phyloP scores from a whole-genome alignment of 148 eudicot species.

The Silene latifolia region DNA sequence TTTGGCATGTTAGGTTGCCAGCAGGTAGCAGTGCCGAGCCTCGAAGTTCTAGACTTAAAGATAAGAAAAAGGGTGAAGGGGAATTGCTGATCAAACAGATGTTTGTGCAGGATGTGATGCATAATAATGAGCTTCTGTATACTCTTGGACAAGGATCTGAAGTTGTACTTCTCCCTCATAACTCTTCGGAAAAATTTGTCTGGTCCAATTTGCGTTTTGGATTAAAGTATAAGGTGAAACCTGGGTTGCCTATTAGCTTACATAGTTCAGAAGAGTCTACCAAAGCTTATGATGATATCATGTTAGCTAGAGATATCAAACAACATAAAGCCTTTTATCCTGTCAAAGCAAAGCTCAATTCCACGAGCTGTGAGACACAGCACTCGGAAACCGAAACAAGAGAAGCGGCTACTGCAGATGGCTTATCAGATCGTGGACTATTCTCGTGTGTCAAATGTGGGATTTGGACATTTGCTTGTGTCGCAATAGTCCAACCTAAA shows the following conservation, averaged over 20 bases:
- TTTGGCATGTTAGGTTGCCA: constrained; percentile 40
- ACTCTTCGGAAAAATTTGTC: constrained; percentile 50
- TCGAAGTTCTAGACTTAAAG: constrained; percentile 87
- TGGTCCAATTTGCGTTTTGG: constrained; percentile 50
- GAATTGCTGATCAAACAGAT: constrained; percentile 72
- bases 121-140: constrained; percentile 64
- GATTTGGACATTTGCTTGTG: constrained; percentile 90
- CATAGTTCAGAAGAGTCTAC: constrained; percentile 42
- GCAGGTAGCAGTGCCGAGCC: constrained; percentile 48
- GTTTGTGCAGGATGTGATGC: constrained; percentile 74
- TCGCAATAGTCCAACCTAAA: constrained; percentile 78
- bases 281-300: constrained; percentile 40
- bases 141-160: constrained; percentile 72
- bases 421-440: constrained; percentile 54
- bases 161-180: constrained; percentile 76
- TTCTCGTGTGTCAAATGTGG: constrained; percentile 99
- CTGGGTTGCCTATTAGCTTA: constrained; percentile 43
- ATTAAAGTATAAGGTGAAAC: constrained; percentile 37
- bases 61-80: constrained; percentile 83
- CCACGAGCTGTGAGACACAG: constrained; percentile 19
- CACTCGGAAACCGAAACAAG: constrained; percentile 32
- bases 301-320: constrained; percentile 44
- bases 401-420: constrained; percentile 43
- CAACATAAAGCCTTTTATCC: constrained; percentile 40
- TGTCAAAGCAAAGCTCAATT: constrained; percentile 40